Evolutionary conservation across 352 stramenopile species (phyloP), one percentile per base, ranked within the genome.

Genomic region (Blastocystis sp.): DNA sequence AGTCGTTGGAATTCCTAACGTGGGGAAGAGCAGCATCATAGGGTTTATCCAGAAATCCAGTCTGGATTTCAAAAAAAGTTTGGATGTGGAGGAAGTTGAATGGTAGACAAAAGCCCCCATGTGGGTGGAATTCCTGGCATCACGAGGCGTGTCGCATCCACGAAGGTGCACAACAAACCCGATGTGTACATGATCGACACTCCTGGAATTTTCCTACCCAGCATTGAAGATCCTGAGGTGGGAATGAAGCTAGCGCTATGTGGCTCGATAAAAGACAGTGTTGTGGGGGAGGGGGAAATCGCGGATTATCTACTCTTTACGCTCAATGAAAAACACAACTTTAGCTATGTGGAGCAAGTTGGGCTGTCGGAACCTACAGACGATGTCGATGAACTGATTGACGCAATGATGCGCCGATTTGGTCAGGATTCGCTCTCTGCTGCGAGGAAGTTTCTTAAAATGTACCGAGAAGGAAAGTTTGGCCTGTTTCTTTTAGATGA

Each of bases 11-110:
- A 95, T 96, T 76, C 94, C 94, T 15, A 96, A 96, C 88, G 94
- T 96, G n/a, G 94, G 94, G 75, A 96, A 96, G 87, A 95, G 92
- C 29, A 96, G 93, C 4, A 93, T 96, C 37, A 96, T 96, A 37
- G n/a, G 66, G 13, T 62, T 39, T 26, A 90, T 90, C 20, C 69
- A 87, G 23, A 70, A 80, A n/a, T 69, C 41, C 37, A 50, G 20
- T 29, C 45, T 23, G 15, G n/a, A 26, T 62, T 77, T 77, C 39
- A 29, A n/a, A 63, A 55, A 76, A 18, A 88, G 69, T 80, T 9
- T 4, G 13, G 4, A 9, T 11, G 11, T n/a, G 50, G 50, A 8
- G 50, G 7, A 15, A 2, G 64, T 15, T 50, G 6, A 3, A 7
- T 61, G 29, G 47, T 53, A 76, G 63, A 94, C 79, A 94, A 94